Conservation (phyloP, 371 early-diverging fungal species). For the Lichtheimia ornata region DNA sequence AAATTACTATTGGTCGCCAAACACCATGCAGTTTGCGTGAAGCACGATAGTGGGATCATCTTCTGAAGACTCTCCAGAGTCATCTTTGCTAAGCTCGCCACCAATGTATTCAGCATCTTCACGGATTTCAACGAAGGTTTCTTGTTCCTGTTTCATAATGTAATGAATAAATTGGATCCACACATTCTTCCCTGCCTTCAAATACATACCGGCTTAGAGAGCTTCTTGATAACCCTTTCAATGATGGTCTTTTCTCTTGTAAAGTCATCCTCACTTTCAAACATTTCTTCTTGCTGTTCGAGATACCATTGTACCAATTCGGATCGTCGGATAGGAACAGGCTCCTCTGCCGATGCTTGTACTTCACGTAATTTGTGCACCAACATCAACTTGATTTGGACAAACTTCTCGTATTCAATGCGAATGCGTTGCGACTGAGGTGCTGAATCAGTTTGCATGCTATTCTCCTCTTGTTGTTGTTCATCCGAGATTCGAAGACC, state of each 20-base stretch:
- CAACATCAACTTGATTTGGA: slow-evolving; percentile 73
- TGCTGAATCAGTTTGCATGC: slow-evolving; percentile 35
- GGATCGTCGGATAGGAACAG: slow-evolving; percentile 62
- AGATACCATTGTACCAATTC: slow-evolving; percentile 87
- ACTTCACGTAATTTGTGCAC: slow-evolving; percentile 62
- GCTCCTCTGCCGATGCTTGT: slow-evolving; percentile 22
- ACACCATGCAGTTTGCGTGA: slow-evolving; percentile 60
- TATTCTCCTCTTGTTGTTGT: slow-evolving; percentile 18
- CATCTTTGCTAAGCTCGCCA: slow-evolving; percentile 19
- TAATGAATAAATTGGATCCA: not conserved
- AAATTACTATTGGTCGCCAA: slow-evolving; percentile 13
- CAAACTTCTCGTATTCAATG: slow-evolving; percentile 80
- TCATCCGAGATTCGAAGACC: slow-evolving; percentile 14
- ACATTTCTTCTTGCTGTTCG: slow-evolving; percentile 67
- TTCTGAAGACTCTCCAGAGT: slow-evolving; percentile 22
- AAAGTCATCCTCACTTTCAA: slow-evolving; percentile 75
- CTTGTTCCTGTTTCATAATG: slow-evolving; percentile 24
- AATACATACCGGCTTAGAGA: slow-evolving; percentile 63
- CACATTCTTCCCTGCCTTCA: not conserved
- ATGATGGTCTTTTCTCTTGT: slow-evolving; percentile 67
- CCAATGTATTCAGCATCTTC: slow-evolving; percentile 19
- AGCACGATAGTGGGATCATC: slow-evolving; percentile 59
- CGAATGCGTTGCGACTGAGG: slow-evolving; percentile 30
- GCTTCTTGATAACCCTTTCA: slow-evolving; percentile 77
- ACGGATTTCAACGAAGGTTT: slow-evolving; percentile 51